A percentile compares a stretch with the other conserved stretches of the same genome.
phyloP scores from a whole-genome alignment of 306 rosid species.

The Sesbania bispinosa region DNA sequence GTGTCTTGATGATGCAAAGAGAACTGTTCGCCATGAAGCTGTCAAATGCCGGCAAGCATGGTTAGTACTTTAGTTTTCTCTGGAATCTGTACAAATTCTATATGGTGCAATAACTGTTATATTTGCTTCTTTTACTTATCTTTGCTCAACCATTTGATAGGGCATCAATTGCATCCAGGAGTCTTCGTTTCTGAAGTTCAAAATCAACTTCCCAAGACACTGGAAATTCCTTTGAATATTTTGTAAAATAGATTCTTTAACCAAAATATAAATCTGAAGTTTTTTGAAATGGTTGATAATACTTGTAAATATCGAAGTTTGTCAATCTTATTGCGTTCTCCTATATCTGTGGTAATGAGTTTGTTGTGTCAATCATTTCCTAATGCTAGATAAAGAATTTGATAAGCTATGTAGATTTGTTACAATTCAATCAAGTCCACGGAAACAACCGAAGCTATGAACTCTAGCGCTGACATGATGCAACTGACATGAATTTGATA shows the following conservation, averaged over 20 bases:
- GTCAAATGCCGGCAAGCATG: conserved; percentile 84
- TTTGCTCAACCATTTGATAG: conserved; percentile 32
- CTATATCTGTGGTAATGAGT: not conserved
- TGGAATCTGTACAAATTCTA: not conserved
- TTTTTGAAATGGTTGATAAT: not conserved
- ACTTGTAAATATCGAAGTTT: conserved; percentile 13
- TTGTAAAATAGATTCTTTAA: not conserved
- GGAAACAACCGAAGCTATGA: not conserved
- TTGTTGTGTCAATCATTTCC: not conserved
- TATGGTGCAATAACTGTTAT: not conserved
- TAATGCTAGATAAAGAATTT: not conserved
- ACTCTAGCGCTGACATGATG: not conserved
- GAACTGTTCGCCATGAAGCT: conserved; percentile 86
- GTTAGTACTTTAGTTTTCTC: conserved; percentile 36
- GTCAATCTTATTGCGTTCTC: not conserved
- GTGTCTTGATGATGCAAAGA: conserved; percentile 72
- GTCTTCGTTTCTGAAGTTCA: conserved; percentile 41
- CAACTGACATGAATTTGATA: no score
- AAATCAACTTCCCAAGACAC: conserved; percentile 5
- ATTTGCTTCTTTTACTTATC: not conserved
- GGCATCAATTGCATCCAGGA: conserved; percentile 57
- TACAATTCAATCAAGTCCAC: no score
- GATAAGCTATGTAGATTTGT: no score
- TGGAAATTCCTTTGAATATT: not conserved
- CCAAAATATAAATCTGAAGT: not conserved